A percentile compares a stretch with the other conserved stretches of the same genome.
These are phyloP conservation scores for Cryptococcus depauperatus DNA, from an alignment of 1,284 basidiomycete genomes.

Conservation along the genomic window DNA sequence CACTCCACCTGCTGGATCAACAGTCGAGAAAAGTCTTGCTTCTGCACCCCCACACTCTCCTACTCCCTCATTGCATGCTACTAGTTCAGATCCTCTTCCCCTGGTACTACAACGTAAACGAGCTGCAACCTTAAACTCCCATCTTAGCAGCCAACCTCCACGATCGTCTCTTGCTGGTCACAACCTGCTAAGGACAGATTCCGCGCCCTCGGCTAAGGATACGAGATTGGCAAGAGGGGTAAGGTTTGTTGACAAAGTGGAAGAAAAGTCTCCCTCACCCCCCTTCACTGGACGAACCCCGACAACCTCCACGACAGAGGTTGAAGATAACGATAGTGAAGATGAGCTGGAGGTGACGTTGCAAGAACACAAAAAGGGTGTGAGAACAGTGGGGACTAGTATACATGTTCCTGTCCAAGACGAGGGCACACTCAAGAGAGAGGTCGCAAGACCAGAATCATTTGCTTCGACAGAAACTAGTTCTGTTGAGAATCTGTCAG, in stretches of 20 bases:
- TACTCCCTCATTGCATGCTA: too few relatives aligned
- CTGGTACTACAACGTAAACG: constrained; percentile 1
- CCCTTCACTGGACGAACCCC: constrained; percentile 1
- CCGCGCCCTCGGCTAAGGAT: constrained; percentile 4
- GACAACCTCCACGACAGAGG: neutral
- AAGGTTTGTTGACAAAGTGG: constrained; percentile 19
- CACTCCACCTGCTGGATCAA: neutral
- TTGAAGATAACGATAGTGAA: neutral
- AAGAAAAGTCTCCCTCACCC: constrained; percentile 2
- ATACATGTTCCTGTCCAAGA: constrained; percentile 7
- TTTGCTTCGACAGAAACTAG: neutral
- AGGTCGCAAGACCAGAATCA: constrained; percentile 6
- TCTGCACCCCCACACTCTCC: neutral
- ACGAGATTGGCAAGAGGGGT: constrained; percentile 14
- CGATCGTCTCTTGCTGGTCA: neutral
- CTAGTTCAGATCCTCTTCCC: neutral
- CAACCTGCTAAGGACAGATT: constrained; percentile 4
- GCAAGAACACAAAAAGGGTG: neutral
- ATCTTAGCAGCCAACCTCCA: neutral
- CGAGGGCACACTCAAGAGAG: neutral
- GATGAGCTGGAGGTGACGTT: neutral
- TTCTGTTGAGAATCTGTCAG: neutral
- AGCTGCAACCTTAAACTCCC: neutral
- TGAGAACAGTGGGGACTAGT: constrained; percentile 17
- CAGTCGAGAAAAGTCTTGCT: neutral